Percentiles rank a stretch among this genome's conserved stretches.
phyloP scores from a whole-genome alignment of 202 grass and related monocot genomes.

The Thinopyrum obtusiflorum region DNA sequence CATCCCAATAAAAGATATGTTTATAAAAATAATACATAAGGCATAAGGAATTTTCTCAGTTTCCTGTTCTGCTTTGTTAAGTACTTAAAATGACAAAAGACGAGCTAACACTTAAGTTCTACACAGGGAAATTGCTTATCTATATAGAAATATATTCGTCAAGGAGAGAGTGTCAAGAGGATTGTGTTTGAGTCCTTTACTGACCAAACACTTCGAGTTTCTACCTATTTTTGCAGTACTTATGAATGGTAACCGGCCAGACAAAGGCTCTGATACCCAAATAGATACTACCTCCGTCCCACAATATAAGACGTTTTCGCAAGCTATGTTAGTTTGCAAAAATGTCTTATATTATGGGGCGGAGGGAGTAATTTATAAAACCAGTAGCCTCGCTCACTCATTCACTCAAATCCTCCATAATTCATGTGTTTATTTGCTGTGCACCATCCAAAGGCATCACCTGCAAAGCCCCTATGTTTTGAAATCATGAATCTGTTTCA shows the following conservation, averaged over 20 bases:
- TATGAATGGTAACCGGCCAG: neutral
- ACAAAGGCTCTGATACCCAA: slow-evolving; percentile 7
- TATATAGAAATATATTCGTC: neutral
- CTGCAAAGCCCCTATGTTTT: neutral
- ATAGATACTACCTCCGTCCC: neutral
- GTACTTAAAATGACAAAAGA: neutral
- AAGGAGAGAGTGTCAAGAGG: neutral
- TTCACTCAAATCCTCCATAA: neutral
- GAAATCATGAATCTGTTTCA: neutral
- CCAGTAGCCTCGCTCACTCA: neutral
- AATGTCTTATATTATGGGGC: no score
- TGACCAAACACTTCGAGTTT: neutral
- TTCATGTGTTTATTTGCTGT: neutral
- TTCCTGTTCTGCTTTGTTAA: slow-evolving; percentile 11
- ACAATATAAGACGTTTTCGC: no score
- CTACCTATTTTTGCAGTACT: neutral
- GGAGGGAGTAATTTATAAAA: neutral
- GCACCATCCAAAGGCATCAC: neutral
- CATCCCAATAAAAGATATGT: slow-evolving; percentile 19
- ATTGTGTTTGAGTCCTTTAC: neutral
- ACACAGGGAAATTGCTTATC: neutral
- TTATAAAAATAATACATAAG: slow-evolving; percentile 9
- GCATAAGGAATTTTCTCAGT: slow-evolving; percentile 7
- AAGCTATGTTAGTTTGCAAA: no score
- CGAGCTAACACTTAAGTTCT: slow-evolving; percentile 7